Evolutionary conservation across 1,284 basidiomycete species (phyloP), one percentile per base, ranked within the genome.

Genomic region (Uromyces viciae-fabae): DNA sequence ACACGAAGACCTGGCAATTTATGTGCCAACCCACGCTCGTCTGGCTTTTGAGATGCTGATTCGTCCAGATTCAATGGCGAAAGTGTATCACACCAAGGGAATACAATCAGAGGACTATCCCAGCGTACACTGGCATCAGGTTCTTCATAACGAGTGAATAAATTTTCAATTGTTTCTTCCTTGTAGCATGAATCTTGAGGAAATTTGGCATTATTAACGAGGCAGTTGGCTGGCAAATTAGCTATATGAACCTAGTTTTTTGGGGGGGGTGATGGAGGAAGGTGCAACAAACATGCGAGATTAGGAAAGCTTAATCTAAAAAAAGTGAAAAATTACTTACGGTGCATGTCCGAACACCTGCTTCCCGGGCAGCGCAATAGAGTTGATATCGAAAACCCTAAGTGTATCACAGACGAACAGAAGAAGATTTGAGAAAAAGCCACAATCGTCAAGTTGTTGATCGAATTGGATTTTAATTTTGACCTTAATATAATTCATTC

Each of bases 331-430:
- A 46, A 73, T n/a, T 15, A 3, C 69, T 71, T 17, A 80, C 77
- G 7, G 69, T 73, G 46, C 77, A 80, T 22, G 54, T 72, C 52
- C 66, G 54, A 56, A 73, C 69, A 19, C 68, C 54, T 8, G 60
- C 69, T 73, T 80, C 77, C 31, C 77, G 54, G 25, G 77, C 77
- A 31, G 77, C 77, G 49, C 77, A 80, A 56, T 80, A 80, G 3
- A 80, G 40, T 73, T 80, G 77, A 43, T 80, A 80, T 28, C 77
- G 77, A 64, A 80, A 80, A 28, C 77, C 77, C 76, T 75, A 46
- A 46, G 46, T 42, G 11, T 56, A 40, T 36, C 38, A 43, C 9
- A 11, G 8, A 25, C 14, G 31, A 60, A 40, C 36, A 17, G 40
- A 33, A 8, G 14, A 58, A 64, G 25, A 56, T 43, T 62, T 74